Evolutionary conservation across 2,329 filamentous ascomycete genomes (phyloP).

Genomic region (Penicillium brevicompactum): DNA sequence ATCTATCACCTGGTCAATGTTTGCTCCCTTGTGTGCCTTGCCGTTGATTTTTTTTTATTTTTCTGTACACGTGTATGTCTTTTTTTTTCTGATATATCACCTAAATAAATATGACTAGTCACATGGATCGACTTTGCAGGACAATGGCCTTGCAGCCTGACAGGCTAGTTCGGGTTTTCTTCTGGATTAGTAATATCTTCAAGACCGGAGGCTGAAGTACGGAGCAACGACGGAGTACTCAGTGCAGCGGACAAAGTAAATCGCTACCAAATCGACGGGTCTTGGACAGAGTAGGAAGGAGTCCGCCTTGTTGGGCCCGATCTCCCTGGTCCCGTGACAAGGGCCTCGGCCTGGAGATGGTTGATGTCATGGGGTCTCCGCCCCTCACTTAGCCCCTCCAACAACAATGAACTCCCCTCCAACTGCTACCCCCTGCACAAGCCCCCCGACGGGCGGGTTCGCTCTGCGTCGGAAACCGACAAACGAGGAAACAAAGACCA

Average conservation of each 20-base stretch:
- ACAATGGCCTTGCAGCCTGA: neutral
- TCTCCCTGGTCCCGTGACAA: neutral
- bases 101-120: neutral
- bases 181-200: neutral
- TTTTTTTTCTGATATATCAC: neutral
- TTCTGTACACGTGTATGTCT: too few species aligned
- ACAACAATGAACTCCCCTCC: constrained; percentile 36
- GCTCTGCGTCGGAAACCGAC: constrained; percentile 27
- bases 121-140: neutral
- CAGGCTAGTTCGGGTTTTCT: neutral
- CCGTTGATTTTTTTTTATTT: neutral
- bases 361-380: constrained; percentile 8
- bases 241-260: too few species aligned
- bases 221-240: too few species aligned
- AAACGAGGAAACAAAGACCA: constrained; percentile 53
- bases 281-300: too few species aligned
- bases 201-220: too few species aligned
- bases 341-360: neutral
- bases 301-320: too few species aligned
- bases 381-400: constrained; percentile 10
- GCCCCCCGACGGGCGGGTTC: constrained; percentile 54
- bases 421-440: constrained; percentile 72
- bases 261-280: too few species aligned
- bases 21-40: neutral
- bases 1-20: neutral